Base-by-base conservation (phyloP, 2,329 filamentous ascomycete genomes). In the Fusarium veterinarium region DNA sequence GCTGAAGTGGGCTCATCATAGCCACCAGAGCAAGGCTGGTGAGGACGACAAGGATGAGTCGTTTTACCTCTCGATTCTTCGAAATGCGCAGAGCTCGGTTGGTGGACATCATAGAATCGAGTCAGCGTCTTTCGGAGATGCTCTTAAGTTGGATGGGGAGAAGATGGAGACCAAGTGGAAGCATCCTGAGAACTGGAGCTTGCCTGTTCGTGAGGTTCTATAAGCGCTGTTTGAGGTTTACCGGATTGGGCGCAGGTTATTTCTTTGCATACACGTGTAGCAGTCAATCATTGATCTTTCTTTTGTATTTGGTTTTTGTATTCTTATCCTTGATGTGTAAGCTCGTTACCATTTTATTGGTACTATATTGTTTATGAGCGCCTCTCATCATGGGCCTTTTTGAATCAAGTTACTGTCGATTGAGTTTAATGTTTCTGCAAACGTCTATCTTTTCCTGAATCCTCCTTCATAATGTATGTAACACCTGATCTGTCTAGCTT, bases 161-260 rank as follows among this genome's bases (percentile, higher is more conserved):
- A 57, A 58, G 59, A 25, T 44, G 25, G 59, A 61, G 40, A 61
- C 51, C 6, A 61, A 57, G 59, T 61, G 59, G 59, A 57, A 61
- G 49, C 59, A 57, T 7, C 59, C 59, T 8, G 59, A 61, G 20
- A 45, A 61, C 17, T 61, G 59, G 59, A 61, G 59, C 23, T 17
- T 61, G 40, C 59, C 59, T 19, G 20, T 61, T 45, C 49, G 48
- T 31, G 42, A 62, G n/a, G 40, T 20, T 25, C 3, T 19, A 6
- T 42, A 30, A 28, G 19, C 3, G 16, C 4, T 25, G 10, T 41
- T 10, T 41, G 13, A 23, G 40, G 40, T 5, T 23, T 41, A 41
- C 0, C 1, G n/a, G n/a, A 23, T 41, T 16, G 6, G 40, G 40
- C 40, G 40, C 40, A 41, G n/a, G n/a, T 8, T 0, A 6, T 45